Base-by-base conservation (phyloP, 1,284 basidiomycete genomes). In the Takashimella tepidaria region DNA sequence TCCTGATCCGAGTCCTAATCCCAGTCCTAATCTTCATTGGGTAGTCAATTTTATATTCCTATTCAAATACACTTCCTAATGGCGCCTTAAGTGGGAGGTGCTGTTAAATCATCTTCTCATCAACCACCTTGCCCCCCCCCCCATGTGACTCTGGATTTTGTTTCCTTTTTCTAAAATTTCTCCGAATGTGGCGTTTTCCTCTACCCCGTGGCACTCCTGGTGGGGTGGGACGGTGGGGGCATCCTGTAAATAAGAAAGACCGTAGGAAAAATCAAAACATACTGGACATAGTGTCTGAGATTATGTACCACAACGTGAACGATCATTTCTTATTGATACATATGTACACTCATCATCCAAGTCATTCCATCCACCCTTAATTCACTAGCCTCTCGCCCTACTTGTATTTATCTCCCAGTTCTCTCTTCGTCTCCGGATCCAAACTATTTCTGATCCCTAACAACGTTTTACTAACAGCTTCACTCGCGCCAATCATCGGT, bases 401-500 rank as follows among this genome's bases (percentile, higher is more conserved):
- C 59, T 93, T 93, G 77, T 93, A 93, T 75, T 93, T 93, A 49
- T 87, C 88, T 61, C 89, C 87, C 62, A 85, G 86, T 69, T 92
- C 89, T 42, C 83, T 79, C 45, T 84, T 82, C 44, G 86, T 78
- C 59, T 85, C 82, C 5, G 91, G 89, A 73, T 93, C 89, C 56
- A 95, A 75, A 45, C 87, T 84, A 69, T 97, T 96, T 63, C 93
- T 86, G 44, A 98, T 79, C 4, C 95, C 95, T 55, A 95, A 81
- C 46, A 97, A 77, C 2, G 95, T 95, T 79, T 98, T 95, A 75
- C 90, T 88, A 51, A 98, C 87, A 1, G 95, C 95, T 73, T 95
- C 93, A 50, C 87, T 91, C 3, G 92, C 92, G 5, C 95, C 95
- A 54, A 96, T 95, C 87, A 96, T 95, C 0, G 93, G 92, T 66